Percentiles rank a stretch among this genome's conserved stretches.
phyloP scores from a whole-genome alignment of 208 protist species.

The Leishmania guyanensis region DNA sequence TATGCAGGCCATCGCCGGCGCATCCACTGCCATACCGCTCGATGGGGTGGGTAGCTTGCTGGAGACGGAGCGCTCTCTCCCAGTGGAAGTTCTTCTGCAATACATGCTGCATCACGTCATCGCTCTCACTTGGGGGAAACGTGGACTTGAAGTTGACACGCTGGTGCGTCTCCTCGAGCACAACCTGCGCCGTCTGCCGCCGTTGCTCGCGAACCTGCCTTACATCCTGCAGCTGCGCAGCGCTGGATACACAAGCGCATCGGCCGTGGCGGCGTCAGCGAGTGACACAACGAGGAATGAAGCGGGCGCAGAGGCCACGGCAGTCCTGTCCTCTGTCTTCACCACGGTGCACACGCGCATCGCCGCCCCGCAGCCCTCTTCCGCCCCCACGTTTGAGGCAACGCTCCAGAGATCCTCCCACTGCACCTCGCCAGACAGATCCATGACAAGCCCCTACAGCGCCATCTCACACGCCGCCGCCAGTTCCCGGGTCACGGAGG shows the following conservation, averaged over 20 bases:
- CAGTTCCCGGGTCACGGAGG: constrained; percentile 17
- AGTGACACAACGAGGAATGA: neutral
- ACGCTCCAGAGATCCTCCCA: neutral
- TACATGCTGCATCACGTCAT: constrained; percentile 76
- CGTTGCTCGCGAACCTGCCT: constrained; percentile 60
- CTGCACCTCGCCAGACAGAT: constrained; percentile 1
- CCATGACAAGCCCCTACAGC: constrained; percentile 27
- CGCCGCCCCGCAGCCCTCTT: constrained; percentile 1
- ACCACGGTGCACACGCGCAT: constrained; percentile 23
- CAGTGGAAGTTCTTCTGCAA: constrained; percentile 70
- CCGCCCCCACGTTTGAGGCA: neutral
- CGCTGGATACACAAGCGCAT: constrained; percentile 38
- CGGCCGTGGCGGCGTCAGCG: constrained; percentile 13
- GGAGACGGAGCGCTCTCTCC: constrained; percentile 38
- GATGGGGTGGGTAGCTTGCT: constrained; percentile 11
- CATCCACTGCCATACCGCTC: constrained; percentile 1
- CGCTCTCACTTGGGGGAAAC: constrained; percentile 65
- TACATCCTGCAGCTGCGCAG: constrained; percentile 41
- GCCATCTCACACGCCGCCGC: constrained; percentile 16
- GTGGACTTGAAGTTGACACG: constrained; percentile 61
- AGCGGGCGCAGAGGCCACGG: neutral
- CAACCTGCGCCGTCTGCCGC: constrained; percentile 69
- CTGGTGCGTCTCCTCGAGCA: constrained; percentile 72
- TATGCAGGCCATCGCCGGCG: neutral
- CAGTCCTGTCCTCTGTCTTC: constrained; percentile 10